Percentiles rank a stretch among this genome's conserved stretches.
phyloP scores from a whole-genome alignment of 2,329 filamentous ascomycete genomes.

The Cladorrhinum sp. region DNA sequence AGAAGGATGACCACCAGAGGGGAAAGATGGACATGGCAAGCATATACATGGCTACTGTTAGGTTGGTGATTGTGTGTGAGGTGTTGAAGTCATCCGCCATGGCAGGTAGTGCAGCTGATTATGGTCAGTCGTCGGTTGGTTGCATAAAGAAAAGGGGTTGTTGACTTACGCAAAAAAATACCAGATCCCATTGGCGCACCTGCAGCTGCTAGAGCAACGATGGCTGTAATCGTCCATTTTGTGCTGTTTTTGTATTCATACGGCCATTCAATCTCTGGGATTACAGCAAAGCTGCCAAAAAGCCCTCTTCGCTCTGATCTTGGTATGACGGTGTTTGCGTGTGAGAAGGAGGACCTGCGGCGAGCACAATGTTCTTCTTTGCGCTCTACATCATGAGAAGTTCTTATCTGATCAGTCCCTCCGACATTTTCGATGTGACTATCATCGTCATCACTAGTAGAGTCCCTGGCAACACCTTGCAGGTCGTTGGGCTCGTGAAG shows the following conservation, averaged over 20 bases:
- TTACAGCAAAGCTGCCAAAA: constrained; percentile 64
- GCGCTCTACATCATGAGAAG: not conserved
- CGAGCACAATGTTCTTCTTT: not conserved
- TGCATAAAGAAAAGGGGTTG: not conserved
- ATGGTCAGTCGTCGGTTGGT: not conserved
- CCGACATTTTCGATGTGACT: constrained; percentile 2
- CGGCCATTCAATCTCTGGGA: constrained; percentile 77
- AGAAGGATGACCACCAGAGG: constrained; percentile 83
- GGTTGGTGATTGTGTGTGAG: constrained; percentile 65
- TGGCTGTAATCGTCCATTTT: constrained; percentile 82
- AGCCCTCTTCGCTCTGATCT: constrained; percentile 62
- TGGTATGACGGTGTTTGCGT: constrained; percentile 41
- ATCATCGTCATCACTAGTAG: constrained; percentile 1
- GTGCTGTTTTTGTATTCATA: constrained; percentile 68
- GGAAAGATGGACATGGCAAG: constrained; percentile 80
- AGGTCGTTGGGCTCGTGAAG: constrained; percentile 1
- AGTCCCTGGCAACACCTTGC: not conserved
- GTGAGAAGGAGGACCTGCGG: constrained; percentile 38
- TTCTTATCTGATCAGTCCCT: not conserved
- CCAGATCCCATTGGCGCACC: constrained; percentile 80
- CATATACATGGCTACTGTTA: constrained; percentile 79
- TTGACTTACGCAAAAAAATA: constrained; percentile 72
- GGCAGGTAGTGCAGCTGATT: constrained; percentile 62
- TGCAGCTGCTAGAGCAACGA: constrained; percentile 73
- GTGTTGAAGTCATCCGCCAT: constrained; percentile 62